These are phyloP conservation scores for Inga leiocalycina DNA, from an alignment of 306 rosid genomes.

Conservation along the genomic window DNA sequence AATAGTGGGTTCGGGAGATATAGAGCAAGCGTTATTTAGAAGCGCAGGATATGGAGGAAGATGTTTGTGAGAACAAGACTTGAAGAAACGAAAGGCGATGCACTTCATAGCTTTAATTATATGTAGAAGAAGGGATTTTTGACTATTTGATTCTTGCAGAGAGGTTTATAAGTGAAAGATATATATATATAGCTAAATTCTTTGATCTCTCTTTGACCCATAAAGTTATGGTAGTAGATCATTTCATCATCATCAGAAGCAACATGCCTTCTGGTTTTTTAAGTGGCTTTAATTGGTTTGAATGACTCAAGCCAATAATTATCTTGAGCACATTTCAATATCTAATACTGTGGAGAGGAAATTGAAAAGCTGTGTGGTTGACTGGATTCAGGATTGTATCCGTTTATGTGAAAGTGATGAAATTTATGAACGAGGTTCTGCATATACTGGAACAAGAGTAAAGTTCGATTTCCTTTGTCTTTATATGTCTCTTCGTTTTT, in stretches of 20 bases:
- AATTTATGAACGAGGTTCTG: conserved; percentile 14
- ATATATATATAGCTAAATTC: not conserved
- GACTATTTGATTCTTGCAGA: conserved; percentile 24
- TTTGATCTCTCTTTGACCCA: not conserved
- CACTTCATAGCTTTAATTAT: not conserved
- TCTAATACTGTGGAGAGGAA: not conserved
- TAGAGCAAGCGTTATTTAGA: conserved; percentile 81
- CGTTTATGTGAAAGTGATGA: not conserved
- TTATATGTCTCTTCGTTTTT: conserved; percentile 28
- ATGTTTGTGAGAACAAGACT: conserved; percentile 54
- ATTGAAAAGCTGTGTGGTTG: not conserved
- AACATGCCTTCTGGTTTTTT: conserved; percentile 30
- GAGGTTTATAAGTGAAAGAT: conserved; percentile 26
- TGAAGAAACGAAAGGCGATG: not conserved
- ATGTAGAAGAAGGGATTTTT: not conserved
- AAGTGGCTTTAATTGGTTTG: conserved; percentile 8
- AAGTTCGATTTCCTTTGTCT: conserved; percentile 36
- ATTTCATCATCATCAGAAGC: conserved; percentile 18
- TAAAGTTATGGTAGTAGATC: conserved; percentile 9
- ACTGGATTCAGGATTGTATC: not conserved
- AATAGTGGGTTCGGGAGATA: conserved; percentile 56
- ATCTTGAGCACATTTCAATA: not conserved
- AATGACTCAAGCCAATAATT: conserved; percentile 23
- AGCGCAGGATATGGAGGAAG: conserved; percentile 97
- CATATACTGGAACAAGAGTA: conserved; percentile 42